phyloP scores from a whole-genome alignment of 2,329 filamentous ascomycete species.

The Talaromyces verruculosus region DNA sequence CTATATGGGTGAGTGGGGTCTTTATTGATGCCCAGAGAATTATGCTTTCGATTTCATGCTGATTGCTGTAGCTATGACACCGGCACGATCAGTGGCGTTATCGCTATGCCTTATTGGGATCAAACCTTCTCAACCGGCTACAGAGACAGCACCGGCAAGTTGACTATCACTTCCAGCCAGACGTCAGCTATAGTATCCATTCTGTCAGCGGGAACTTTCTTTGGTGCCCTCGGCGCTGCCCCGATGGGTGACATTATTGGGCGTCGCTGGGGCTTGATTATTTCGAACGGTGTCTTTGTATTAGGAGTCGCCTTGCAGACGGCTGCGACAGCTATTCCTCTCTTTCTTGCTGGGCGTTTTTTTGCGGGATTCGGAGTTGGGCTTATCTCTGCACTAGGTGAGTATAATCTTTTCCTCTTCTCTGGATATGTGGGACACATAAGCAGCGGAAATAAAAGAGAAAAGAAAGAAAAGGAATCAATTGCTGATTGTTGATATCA shows the following conservation, averaged over 20 bases:
- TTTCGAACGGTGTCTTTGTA: slow-evolving; percentile 65
- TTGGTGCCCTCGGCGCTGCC: slow-evolving; percentile 70
- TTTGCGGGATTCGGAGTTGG: slow-evolving; percentile 72
- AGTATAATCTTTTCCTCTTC: slow-evolving; percentile 27
- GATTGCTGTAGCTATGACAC: slow-evolving; percentile 16
- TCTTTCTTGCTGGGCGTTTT: slow-evolving; percentile 52
- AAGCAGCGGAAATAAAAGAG: background rate
- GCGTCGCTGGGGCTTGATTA: slow-evolving; percentile 67
- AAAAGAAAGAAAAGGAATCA: background rate
- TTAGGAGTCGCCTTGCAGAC: slow-evolving; percentile 72
- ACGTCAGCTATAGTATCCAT: slow-evolving; percentile 79
- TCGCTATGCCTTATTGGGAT: slow-evolving; percentile 17
- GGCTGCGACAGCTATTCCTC: slow-evolving; percentile 59
- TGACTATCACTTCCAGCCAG: slow-evolving; percentile 58
- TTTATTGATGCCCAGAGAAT: background rate
- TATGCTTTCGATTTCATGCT: background rate
- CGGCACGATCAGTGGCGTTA: slow-evolving; percentile 19
- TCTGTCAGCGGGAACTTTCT: slow-evolving; percentile 74
- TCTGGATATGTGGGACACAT: background rate
- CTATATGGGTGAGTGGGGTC: slow-evolving; percentile 11
- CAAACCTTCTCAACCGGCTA: slow-evolving; percentile 14
- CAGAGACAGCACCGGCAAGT: slow-evolving; percentile 11
- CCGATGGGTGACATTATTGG: slow-evolving; percentile 69
- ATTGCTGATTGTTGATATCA: background rate
- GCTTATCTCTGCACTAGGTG: slow-evolving; percentile 52